Base-by-base conservation (phyloP, 73 alveolate species). In the Durusdinium trenchii region DNA sequence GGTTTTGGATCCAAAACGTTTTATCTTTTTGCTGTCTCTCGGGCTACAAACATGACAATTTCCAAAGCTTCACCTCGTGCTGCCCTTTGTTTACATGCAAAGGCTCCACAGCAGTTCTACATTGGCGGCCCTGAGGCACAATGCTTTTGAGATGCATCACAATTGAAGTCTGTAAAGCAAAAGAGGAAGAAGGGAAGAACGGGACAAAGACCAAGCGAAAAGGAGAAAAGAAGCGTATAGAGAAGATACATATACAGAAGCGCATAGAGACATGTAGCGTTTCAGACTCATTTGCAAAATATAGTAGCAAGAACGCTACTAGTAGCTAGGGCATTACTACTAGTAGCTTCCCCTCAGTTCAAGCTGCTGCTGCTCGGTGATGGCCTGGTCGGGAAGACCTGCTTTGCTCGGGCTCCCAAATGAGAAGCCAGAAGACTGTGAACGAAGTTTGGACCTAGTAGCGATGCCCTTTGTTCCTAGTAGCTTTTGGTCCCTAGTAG, bases 351-450 rank as follows among this genome's bases (percentile, higher is more conserved):
- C 47, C 45, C 82, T n/a, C 95, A 99, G 99, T 99, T 90, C 99
- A 99, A 99, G 99, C 99, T 99, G 73, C 99, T 99, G 54, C 98
- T 99, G 28, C 99, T 99, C 47, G 99, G 99, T n/a, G 99, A 99
- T 84, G 99, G 99, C 36, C 99, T 99, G 38, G 99, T 99, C 60
- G 99, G 99, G 64, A 99, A 99, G 99, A 99, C 99, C 42, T 99
- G 99, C 97, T 99, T 99, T 99, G 99, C 23, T 20, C 64, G 64
- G 64, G 64, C n/a, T 54, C 64, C 20, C 64, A 54, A 54, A 54
- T 9, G 28, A 9, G 64, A 54, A 54, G 64, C 64, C 28, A 54
- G 28, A 12, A 9, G 64, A 9, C 20, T 54, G 28, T 20, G 64
- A 20, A 54, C 9, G 64, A 54, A 20, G 28, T 20, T 54, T 20